Percentiles rank a stretch among this genome's conserved stretches.
Evolutionary conservation across 2,329 filamentous ascomycete genomes (phyloP).

Genomic region (Penicillium sp.): DNA sequence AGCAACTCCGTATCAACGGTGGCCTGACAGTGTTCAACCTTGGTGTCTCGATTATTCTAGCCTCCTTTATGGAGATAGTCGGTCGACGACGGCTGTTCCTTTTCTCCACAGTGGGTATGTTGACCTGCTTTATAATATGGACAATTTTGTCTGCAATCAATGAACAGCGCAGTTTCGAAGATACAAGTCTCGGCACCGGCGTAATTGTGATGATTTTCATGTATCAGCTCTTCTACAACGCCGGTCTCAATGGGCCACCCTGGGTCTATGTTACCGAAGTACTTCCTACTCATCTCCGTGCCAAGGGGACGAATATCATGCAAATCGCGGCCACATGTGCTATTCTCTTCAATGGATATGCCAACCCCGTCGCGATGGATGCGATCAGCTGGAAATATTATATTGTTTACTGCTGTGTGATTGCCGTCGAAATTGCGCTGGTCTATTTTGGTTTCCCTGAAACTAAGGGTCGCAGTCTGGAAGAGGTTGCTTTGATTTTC

Average conservation of each 20-base stretch:
- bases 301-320: not conserved
- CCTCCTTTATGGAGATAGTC: not conserved
- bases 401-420: slow-evolving; percentile 16
- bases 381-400: slow-evolving; percentile 19
- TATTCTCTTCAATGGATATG: slow-evolving; percentile 12
- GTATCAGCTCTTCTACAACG: slow-evolving; percentile 16
- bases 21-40: slow-evolving; percentile 14
- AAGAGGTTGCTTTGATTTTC: slow-evolving; percentile 12
- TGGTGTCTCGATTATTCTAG: not conserved
- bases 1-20: slow-evolving; percentile 44
- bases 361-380: slow-evolving; percentile 18
- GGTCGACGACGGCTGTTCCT: slow-evolving; percentile 10
- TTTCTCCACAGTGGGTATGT: slow-evolving; percentile 16
- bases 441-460: not conserved
- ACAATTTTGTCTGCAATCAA: slow-evolving; percentile 16
- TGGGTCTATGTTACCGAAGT: not conserved
- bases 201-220: slow-evolving; percentile 19
- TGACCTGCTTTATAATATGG: slow-evolving; percentile 15
- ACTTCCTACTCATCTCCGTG: not conserved
- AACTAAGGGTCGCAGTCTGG: not conserved
- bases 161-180: slow-evolving; percentile 9
- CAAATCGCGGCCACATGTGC: not conserved
- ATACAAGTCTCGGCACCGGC: slow-evolving; percentile 9
- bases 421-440: slow-evolving; percentile 8
- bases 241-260: slow-evolving; percentile 1